phyloP scores from a whole-genome alignment of 1,284 basidiomycete genomes.

The Hypsizygus ulmarius region DNA sequence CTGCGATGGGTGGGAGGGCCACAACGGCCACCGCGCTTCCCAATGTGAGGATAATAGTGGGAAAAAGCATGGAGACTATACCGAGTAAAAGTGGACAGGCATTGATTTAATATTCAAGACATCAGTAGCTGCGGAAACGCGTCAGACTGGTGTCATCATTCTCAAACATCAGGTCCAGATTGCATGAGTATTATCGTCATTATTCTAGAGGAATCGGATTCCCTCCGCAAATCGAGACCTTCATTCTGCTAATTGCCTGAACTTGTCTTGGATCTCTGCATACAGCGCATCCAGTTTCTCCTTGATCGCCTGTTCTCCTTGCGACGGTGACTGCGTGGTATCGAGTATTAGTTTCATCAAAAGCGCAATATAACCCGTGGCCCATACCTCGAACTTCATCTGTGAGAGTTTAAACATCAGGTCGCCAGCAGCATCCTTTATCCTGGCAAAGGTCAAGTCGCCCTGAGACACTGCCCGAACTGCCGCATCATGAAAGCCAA shows the following conservation, averaged over 20 bases:
- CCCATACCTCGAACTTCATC: conserved; percentile 93
- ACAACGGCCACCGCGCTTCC: conserved; percentile 1
- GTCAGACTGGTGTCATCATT: conserved; percentile 3
- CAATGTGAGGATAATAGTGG: conserved; percentile 1
- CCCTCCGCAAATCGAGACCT: conserved; percentile 7
- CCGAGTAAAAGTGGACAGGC: not conserved
- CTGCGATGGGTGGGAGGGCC: not conserved
- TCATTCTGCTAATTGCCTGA: conserved; percentile 83
- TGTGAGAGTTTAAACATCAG: conserved; percentile 95
- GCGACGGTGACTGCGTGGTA: conserved; percentile 71
- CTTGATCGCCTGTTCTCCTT: conserved; percentile 80
- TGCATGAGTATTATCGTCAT: not conserved
- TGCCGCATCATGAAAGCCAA: conserved; percentile 91
- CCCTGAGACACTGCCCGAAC: conserved; percentile 82
- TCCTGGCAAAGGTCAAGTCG: conserved; percentile 90
- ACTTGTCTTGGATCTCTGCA: conserved; percentile 85
- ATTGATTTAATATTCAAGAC: not conserved
- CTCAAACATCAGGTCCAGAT: not conserved
- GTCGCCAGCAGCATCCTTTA: conserved; percentile 86
- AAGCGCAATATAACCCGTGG: not conserved
- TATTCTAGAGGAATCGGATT: no score
- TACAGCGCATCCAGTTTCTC: conserved; percentile 79
- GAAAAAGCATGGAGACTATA: conserved; percentile 10
- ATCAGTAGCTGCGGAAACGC: not conserved
- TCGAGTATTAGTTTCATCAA: conserved; percentile 2